Evolutionary conservation across 2,329 filamentous ascomycete species (phyloP).

Genomic region (Apiospora hydei): DNA sequence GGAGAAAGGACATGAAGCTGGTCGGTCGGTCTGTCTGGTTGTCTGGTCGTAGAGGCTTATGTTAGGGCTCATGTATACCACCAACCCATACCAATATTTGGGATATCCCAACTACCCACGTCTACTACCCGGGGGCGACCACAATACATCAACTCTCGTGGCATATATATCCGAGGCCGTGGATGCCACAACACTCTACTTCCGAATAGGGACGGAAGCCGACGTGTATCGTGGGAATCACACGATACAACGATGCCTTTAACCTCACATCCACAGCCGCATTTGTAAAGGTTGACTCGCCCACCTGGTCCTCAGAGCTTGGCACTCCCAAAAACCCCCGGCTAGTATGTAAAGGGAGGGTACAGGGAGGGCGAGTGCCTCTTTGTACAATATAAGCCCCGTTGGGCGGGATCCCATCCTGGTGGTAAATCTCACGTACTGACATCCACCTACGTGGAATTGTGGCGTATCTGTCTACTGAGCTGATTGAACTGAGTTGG

Average conservation of each 20-base stretch:
- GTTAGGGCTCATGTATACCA: neutral
- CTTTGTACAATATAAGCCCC: constrained; percentile 18
- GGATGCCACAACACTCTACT: neutral
- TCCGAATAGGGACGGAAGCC: neutral
- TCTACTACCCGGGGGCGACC: too few species aligned
- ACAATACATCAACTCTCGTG: neutral
- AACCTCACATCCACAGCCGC: constrained; percentile 9
- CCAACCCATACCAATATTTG: neutral
- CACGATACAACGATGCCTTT: constrained; percentile 14
- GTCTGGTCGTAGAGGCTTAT: neutral
- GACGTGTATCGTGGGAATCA: constrained; percentile 20
- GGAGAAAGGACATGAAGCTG: too few species aligned
- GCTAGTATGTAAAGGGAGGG: neutral
- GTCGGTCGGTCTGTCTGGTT: too few species aligned
- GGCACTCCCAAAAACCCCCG: constrained; percentile 2
- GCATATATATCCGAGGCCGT: neutral
- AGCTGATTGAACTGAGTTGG: constrained; percentile 15
- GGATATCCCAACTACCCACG: neutral
- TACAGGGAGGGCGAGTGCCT: constrained; percentile 11
- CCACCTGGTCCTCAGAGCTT: constrained; percentile 13
- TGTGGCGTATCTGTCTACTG: constrained; percentile 8
- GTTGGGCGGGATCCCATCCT: constrained; percentile 4
- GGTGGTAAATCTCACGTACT: constrained; percentile 17
- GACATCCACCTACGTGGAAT: constrained; percentile 3
- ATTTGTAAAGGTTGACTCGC: constrained; percentile 19